These are phyloP conservation scores for Glycyrrhiza uralensis DNA, from an alignment of 306 rosid genomes.

Conservation along the genomic window DNA sequence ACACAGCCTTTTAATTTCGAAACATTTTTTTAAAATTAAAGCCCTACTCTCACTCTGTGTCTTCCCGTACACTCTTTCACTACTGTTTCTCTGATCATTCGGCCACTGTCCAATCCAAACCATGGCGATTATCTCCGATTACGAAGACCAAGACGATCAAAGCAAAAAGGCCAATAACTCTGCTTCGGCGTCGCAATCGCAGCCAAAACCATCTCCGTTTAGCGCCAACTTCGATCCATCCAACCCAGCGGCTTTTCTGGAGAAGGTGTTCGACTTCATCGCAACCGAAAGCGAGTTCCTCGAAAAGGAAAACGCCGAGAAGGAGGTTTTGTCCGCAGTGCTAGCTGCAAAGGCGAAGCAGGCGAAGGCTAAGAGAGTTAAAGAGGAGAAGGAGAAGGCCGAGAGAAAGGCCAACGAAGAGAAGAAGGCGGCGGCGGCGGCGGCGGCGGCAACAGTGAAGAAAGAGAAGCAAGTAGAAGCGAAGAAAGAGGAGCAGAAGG, in stretches of 20 bases:
- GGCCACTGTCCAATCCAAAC: no score
- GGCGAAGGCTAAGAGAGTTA: conserved; percentile 20
- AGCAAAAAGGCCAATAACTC: background rate
- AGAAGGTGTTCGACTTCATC: conserved; percentile 62
- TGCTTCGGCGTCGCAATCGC: background rate
- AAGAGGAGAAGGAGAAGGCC: conserved; percentile 13
- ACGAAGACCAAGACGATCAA: background rate
- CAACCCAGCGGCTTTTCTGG: conserved; percentile 53
- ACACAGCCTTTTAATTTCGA: no score
- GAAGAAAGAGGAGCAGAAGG: background rate
- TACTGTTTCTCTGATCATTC: no score
- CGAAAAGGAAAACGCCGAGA: conserved; percentile 43
- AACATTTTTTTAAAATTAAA: no score
- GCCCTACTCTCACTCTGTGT: no score
- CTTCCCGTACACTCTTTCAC: no score
- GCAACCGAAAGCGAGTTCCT: conserved; percentile 64
- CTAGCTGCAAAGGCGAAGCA: conserved; percentile 22
- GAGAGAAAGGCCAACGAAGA: conserved; percentile 25
- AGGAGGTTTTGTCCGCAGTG: conserved; percentile 30
- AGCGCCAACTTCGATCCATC: conserved; percentile 57
- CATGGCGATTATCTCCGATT: conserved; percentile 18
- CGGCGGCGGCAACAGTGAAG: background rate
- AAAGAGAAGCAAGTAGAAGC: background rate
- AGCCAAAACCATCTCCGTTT: conserved; percentile 22
- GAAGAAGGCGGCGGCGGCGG: conserved; percentile 6